These are phyloP conservation scores for Neofusicoccum ribis DNA, from an alignment of 2,329 filamentous ascomycete genomes.

Conservation along the genomic window DNA sequence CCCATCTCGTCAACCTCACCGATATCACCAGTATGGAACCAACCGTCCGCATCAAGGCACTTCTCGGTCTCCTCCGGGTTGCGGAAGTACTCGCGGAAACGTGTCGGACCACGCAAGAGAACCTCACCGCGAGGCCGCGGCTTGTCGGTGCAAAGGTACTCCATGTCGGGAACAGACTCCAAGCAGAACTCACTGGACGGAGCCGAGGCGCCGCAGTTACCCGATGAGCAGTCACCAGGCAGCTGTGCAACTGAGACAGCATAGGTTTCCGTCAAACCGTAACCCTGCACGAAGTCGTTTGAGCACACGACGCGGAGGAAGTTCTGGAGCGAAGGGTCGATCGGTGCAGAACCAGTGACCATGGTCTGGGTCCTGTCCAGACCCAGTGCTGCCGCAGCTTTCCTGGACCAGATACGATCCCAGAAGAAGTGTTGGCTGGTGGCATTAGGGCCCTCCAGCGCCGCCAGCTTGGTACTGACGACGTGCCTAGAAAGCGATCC, in stretches of 20 bases:
- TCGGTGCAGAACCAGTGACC: slow-evolving; percentile 85
- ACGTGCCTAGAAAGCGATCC: slow-evolving; percentile 79
- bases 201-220: slow-evolving; percentile 77
- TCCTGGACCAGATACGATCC: slow-evolving; percentile 86
- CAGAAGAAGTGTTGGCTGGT: slow-evolving; percentile 76
- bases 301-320: slow-evolving; percentile 84
- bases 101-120: slow-evolving; percentile 73
- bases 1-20: slow-evolving; percentile 80
- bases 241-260: slow-evolving; percentile 72
- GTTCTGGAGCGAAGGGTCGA: slow-evolving; percentile 83
- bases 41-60: slow-evolving; percentile 80
- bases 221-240: slow-evolving; percentile 68
- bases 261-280: slow-evolving; percentile 92
- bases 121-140: slow-evolving; percentile 89
- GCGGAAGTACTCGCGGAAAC: slow-evolving; percentile 88
- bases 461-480: slow-evolving; percentile 76
- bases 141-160: slow-evolving; percentile 85
- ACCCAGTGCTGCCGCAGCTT: slow-evolving; percentile 80
- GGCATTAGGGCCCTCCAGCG: slow-evolving; percentile 74
- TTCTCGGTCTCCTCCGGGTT: slow-evolving; percentile 85
- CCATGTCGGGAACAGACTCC: slow-evolving; percentile 87
- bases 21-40: slow-evolving; percentile 97
- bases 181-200: slow-evolving; percentile 74
- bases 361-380: slow-evolving; percentile 71
- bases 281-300: slow-evolving; percentile 80